Evolutionary conservation across 805 yeast genomes (phyloP).

Genomic region (Cyberlindnera sargentensis): DNA sequence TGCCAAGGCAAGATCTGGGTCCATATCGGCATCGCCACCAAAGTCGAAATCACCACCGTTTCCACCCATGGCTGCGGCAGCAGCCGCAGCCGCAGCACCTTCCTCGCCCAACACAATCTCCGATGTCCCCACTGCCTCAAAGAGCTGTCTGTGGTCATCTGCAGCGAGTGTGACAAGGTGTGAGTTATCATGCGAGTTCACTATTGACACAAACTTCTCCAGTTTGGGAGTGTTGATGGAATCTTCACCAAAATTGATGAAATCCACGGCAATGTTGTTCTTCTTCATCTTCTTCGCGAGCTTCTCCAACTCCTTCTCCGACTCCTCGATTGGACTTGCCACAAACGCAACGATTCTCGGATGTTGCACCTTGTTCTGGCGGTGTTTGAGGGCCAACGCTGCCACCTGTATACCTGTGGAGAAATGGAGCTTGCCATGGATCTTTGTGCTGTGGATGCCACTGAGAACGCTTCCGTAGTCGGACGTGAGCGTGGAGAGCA

Average conservation of each 20-base stretch:
- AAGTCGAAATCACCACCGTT: conserved; percentile 52
- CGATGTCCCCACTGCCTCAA: conserved; percentile 73
- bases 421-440: conserved; percentile 63
- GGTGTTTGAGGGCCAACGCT: conserved; percentile 85
- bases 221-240: conserved; percentile 66
- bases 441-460: conserved; percentile 74
- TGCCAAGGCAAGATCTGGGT: conserved; percentile 95
- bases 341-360: conserved; percentile 88
- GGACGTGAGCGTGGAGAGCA: conserved; percentile 79
- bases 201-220: conserved; percentile 68
- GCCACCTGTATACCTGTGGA: conserved; percentile 90
- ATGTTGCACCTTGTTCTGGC: conserved; percentile 88
- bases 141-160: conserved; percentile 69
- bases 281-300: conserved; percentile 91
- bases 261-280: conserved; percentile 83
- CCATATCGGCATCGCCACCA: conserved; percentile 83
- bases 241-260: conserved; percentile 90
- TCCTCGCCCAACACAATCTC: conserved; percentile 61
- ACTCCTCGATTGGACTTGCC: conserved; percentile 74
- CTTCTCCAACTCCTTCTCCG: conserved; percentile 64
- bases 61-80: conserved; percentile 37
- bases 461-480: conserved; percentile 81
- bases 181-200: conserved; percentile 66
- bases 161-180: conserved; percentile 85
- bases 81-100: conserved; percentile 33